Conservation (phyloP, 2,329 filamentous ascomycete genomes). For the Paecilomyces fulvus region DNA sequence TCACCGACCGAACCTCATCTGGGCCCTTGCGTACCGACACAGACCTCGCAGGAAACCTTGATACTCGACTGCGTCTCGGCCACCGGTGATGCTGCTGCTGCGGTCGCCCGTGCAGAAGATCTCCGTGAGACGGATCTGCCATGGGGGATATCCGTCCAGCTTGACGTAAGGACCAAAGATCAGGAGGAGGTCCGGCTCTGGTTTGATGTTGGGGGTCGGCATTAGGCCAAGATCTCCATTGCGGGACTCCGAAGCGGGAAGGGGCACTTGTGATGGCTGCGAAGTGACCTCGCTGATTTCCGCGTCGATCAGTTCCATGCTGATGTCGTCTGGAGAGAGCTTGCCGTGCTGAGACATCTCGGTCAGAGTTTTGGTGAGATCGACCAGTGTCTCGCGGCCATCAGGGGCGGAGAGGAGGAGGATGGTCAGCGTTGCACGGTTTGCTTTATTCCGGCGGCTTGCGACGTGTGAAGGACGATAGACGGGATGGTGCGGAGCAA, state of each 20-base stretch:
- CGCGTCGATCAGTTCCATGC: conserved; percentile 74
- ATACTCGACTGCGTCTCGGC: conserved; percentile 62
- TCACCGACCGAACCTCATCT: conserved; percentile 72
- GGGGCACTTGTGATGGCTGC: conserved; percentile 13
- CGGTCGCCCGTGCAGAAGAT: conserved; percentile 60
- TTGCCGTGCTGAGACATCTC: conserved; percentile 93
- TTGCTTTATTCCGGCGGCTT: conserved; percentile 13
- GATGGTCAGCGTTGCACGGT: conserved; percentile 44
- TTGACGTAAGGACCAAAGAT: conserved; percentile 78
- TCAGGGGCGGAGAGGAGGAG: conserved; percentile 82
- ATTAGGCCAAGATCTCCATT: conserved; percentile 4
- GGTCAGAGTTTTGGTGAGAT: conserved; percentile 85
- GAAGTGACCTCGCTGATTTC: conserved; percentile 60
- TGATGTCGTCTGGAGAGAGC: conserved; percentile 72
- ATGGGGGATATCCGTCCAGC: conserved; percentile 86
- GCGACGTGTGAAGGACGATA: conserved; percentile 16
- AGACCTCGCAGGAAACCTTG: conserved; percentile 84
- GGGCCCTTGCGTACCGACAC: conserved; percentile 74
- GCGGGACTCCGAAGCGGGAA: conserved; percentile 6
- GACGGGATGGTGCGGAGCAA: conserved; percentile 59
- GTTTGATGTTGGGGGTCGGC: conserved; percentile 51
- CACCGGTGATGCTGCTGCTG: conserved; percentile 26
- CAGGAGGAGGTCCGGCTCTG: conserved; percentile 82
- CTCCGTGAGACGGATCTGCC: conserved; percentile 91
- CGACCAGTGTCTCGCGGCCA: conserved; percentile 86